Conservation (phyloP, 805 yeast genomes). For the Lachancea sp. region DNA sequence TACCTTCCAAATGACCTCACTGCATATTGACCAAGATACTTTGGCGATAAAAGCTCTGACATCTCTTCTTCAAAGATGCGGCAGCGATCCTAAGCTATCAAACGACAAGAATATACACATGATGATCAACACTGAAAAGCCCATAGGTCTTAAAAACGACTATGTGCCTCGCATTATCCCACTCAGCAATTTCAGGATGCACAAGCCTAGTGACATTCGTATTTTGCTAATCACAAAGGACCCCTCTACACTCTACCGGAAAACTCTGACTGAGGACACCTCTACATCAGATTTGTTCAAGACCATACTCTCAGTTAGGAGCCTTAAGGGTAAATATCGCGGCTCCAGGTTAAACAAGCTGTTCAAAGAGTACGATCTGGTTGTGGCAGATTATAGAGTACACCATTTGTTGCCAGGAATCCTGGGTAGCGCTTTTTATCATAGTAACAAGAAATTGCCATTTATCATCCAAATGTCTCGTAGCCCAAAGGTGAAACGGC, state of each 20-base stretch:
- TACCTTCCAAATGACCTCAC: background rate
- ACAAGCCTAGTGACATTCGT: slow-evolving; percentile 42
- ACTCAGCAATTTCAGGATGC: slow-evolving; percentile 43
- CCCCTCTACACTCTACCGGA: slow-evolving; percentile 54
- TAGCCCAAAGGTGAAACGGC: slow-evolving; percentile 29
- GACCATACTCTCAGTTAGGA: slow-evolving; percentile 54
- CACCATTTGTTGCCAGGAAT: slow-evolving; percentile 53
- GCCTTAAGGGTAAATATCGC: slow-evolving; percentile 42
- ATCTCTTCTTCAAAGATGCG: slow-evolving; percentile 25
- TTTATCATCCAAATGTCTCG: slow-evolving; percentile 53
- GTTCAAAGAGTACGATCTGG: slow-evolving; percentile 56
- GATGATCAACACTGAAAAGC: slow-evolving; percentile 43
- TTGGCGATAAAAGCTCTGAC: slow-evolving; percentile 20
- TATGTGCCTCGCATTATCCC: slow-evolving; percentile 56
- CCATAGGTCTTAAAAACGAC: slow-evolving; percentile 41
- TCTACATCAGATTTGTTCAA: slow-evolving; percentile 57
- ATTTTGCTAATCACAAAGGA: slow-evolving; percentile 67
- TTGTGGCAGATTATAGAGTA: slow-evolving; percentile 65
- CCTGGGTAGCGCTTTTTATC: slow-evolving; percentile 55
- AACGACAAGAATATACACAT: slow-evolving; percentile 31
- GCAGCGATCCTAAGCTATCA: slow-evolving; percentile 26
- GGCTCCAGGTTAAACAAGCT: slow-evolving; percentile 42
- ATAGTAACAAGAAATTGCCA: slow-evolving; percentile 61
- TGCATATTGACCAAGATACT: slow-evolving; percentile 12
- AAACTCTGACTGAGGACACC: slow-evolving; percentile 42